phyloP scores from a whole-genome alignment of 495 filamentous ascomycete species.

The Amniculicola lignicola region DNA sequence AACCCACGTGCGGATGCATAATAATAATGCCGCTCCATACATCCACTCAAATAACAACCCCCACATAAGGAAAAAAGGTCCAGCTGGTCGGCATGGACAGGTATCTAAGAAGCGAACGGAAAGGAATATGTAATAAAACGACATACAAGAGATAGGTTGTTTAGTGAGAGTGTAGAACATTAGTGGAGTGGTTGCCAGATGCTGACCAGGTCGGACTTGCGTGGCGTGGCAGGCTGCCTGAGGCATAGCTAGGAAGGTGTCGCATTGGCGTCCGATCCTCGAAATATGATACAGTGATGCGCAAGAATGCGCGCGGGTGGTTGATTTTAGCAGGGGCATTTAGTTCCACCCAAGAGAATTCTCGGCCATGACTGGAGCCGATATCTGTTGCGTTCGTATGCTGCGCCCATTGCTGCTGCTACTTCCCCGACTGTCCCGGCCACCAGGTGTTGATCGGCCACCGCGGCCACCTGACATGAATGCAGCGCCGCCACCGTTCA shows the following conservation, averaged over 20 bases:
- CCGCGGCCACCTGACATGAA: slow-evolving; percentile 47
- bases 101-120: slow-evolving; percentile 34
- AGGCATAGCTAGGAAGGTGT: not conserved
- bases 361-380: slow-evolving; percentile 87
- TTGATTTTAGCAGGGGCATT: slow-evolving; percentile 11
- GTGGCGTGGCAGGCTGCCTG: not conserved
- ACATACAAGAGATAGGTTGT: slow-evolving; percentile 21
- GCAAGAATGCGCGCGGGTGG: slow-evolving; percentile 13
- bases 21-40: too few relatives aligned
- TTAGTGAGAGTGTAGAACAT: slow-evolving; percentile 33
- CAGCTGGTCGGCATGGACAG: slow-evolving; percentile 24
- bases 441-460: slow-evolving; percentile 39
- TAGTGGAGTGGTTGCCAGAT: slow-evolving; percentile 5
- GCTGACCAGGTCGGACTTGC: too few relatives aligned
- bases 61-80: slow-evolving; percentile 22
- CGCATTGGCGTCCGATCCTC: slow-evolving; percentile 1
- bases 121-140: slow-evolving; percentile 25
- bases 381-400: slow-evolving; percentile 64
- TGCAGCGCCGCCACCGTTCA: slow-evolving; percentile 53
- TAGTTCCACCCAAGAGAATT: slow-evolving; percentile 98
- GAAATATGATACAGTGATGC: slow-evolving; percentile 34
- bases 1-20: not conserved
- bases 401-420: slow-evolving; percentile 57
- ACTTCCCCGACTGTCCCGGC: slow-evolving; percentile 62
- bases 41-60: slow-evolving; percentile 13